Evolutionary conservation across 2,329 filamentous ascomycete genomes (phyloP).

Genomic region (Endoconidiophora laricicola): DNA sequence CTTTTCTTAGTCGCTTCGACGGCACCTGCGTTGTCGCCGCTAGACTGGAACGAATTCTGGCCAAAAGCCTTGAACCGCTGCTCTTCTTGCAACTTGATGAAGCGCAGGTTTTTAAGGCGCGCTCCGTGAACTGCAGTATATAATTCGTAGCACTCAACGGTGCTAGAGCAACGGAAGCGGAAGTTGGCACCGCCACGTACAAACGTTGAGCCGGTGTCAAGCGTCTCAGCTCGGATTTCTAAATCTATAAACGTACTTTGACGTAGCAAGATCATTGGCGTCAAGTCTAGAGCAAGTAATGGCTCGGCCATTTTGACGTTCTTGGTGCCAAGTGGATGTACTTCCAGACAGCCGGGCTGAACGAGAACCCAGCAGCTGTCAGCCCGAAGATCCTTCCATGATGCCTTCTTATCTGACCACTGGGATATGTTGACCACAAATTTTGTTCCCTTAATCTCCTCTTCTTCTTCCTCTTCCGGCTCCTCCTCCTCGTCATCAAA

Average conservation of each 20-base stretch:
- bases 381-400: conserved; percentile 41
- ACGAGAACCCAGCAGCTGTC: conserved; percentile 39
- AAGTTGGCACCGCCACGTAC: conserved; percentile 53
- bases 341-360: conserved; percentile 41
- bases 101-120: conserved; percentile 83
- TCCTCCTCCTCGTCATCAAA: background rate
- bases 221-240: conserved; percentile 77
- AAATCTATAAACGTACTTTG: conserved; percentile 88
- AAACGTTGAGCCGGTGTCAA: conserved; percentile 51
- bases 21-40: conserved; percentile 26
- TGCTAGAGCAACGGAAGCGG: conserved; percentile 70
- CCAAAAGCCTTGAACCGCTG: conserved; percentile 58
- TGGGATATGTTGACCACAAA: conserved; percentile 41
- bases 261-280: conserved; percentile 75
- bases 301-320: conserved; percentile 25
- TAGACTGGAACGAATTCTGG: conserved; percentile 20
- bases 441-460: conserved; percentile 25
- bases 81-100: conserved; percentile 50
- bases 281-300: conserved; percentile 63
- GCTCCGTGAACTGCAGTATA: conserved; percentile 79
- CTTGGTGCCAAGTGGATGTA: conserved; percentile 27
- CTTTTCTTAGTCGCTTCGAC: conserved; percentile 22
- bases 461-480: conserved; percentile 18
- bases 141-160: conserved; percentile 62
- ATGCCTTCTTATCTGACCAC: conserved; percentile 42